These are phyloP conservation scores for Diaporthe australafricana DNA, from an alignment of 2,329 filamentous ascomycete genomes.

Conservation along the genomic window DNA sequence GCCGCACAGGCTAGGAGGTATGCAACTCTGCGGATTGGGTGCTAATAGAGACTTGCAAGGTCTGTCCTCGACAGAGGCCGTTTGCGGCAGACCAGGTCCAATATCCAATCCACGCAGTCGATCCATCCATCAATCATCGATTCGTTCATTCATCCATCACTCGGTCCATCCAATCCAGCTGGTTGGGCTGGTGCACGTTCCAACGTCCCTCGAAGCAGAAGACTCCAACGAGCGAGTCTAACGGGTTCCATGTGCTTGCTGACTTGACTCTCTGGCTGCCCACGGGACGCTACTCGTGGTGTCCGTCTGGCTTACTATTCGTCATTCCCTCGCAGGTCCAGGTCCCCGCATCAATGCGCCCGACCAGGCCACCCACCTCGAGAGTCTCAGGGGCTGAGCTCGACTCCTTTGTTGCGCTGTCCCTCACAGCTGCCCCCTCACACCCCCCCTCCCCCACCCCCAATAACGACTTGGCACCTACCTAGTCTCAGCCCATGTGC, in stretches of 20 bases:
- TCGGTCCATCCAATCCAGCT: neutral
- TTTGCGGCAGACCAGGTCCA: conserved; percentile 17
- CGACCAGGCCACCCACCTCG: conserved; percentile 7
- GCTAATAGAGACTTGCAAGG: conserved; percentile 32
- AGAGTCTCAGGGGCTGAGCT: conserved; percentile 23
- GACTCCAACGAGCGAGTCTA: neutral
- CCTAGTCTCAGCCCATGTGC: conserved; percentile 21
- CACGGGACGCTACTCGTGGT: conserved; percentile 28
- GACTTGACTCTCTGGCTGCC: conserved; percentile 29
- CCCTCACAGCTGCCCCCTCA: conserved; percentile 11
- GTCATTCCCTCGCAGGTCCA: conserved; percentile 27
- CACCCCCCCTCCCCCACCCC: neutral
- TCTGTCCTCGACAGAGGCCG: conserved; percentile 10
- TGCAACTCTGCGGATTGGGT: conserved; percentile 20
- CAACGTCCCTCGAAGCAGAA: neutral
- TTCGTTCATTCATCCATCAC: neutral
- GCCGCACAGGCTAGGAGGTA: conserved; percentile 29
- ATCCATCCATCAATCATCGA: neutral
- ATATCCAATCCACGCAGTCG: conserved; percentile 6
- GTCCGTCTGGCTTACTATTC: conserved; percentile 29
- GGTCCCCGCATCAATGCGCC: conserved; percentile 19
- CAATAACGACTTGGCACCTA: conserved; percentile 20
- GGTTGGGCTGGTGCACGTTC: conserved; percentile 15
- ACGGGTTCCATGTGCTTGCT: neutral
- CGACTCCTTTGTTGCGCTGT: conserved; percentile 23